Evolutionary conservation across 441 rosid genomes (phyloP).

Genomic region (Francoa sonchifolia): DNA sequence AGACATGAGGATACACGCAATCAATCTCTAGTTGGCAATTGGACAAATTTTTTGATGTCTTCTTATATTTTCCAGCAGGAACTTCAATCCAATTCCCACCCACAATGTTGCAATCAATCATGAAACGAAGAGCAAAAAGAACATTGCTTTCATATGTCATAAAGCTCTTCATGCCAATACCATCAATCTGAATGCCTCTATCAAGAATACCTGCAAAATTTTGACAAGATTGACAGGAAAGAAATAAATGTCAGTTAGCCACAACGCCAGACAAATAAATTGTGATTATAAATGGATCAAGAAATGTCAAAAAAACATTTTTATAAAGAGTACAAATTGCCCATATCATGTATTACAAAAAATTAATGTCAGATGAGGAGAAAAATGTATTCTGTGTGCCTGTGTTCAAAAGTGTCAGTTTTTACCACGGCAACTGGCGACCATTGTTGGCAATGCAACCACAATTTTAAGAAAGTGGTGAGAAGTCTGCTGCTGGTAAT

Average conservation of each 20-base stretch:
- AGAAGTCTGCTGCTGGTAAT: constrained; percentile 73
- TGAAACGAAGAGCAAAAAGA: constrained; percentile 91
- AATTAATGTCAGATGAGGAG: too few species aligned
- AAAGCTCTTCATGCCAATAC: constrained; percentile 85
- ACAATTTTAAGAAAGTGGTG: constrained; percentile 80
- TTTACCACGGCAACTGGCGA: constrained; percentile 84
- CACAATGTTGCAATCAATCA: constrained; percentile 79
- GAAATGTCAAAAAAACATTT: background rate
- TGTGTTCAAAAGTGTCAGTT: too few species aligned
- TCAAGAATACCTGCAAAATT: constrained; percentile 73
- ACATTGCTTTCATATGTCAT: constrained; percentile 95
- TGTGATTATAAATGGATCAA: too few species aligned
- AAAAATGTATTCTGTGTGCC: constrained; percentile 1
- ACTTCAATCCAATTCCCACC: constrained; percentile 99
- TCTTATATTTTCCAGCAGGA: constrained; percentile 72
- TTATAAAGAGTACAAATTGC: too few species aligned
- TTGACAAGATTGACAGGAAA: constrained; percentile 2
- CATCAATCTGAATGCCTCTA: constrained; percentile 89
- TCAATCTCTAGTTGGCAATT: constrained; percentile 83
- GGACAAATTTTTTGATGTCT: constrained; percentile 45
- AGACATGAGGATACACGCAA: constrained; percentile 80
- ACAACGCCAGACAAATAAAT: background rate
- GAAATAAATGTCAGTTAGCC: background rate
- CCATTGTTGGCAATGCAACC: constrained; percentile 92
- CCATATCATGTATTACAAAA: too few species aligned